Base-by-base conservation (phyloP, 306 rosid genomes). In the Malus orientalis region DNA sequence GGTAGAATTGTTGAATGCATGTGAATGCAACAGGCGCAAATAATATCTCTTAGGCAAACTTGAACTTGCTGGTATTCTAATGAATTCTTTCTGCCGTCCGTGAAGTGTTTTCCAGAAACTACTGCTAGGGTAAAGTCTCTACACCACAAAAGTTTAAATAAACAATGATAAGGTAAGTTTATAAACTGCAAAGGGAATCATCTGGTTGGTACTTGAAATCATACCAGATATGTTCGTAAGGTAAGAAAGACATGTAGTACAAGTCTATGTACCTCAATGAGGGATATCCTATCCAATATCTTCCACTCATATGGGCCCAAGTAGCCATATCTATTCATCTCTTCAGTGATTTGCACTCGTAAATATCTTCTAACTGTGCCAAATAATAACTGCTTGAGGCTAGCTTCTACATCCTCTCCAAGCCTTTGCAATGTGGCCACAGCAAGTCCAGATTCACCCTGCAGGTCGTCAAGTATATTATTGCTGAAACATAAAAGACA, bases 381-480 rank as follows among this genome's bases (percentile, higher is more conserved):
- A 82, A 90, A 84, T 78, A 92, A 81, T 80, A 94, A 89, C 78
- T 94, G 93, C 84, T 86, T 91, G 78, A 94, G 97, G 84, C 91
- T 87, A 76, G 82, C 81, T 86, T 94, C 96, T 70, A 94, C 86
- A 81, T 91, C 93, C 82, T 94, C 98, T 71, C 98, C 98, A 74
- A 94, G 98, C 79, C 95, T 90, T 85, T 87, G 91, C 80, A 94
- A 87, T 10, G 92, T 94, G 68, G 95, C 94, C 73, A 92, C 89
- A 76, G 98, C 97, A 83, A 94, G 93, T 75, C 89, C 96, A 80
- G 86, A 89, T 84, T 94, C 98, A 75, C 98, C 98, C 98, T 94
- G 91, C 82, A 69, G 72, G 84, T 80, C 74, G 84, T 80, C 74
- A 81, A 73, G 79, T 33, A 67, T 67, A 67, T 71, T 47, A 65